Base-by-base conservation (phyloP, 768 basidiomycete genomes). In the Leccinum fibrillosum region DNA sequence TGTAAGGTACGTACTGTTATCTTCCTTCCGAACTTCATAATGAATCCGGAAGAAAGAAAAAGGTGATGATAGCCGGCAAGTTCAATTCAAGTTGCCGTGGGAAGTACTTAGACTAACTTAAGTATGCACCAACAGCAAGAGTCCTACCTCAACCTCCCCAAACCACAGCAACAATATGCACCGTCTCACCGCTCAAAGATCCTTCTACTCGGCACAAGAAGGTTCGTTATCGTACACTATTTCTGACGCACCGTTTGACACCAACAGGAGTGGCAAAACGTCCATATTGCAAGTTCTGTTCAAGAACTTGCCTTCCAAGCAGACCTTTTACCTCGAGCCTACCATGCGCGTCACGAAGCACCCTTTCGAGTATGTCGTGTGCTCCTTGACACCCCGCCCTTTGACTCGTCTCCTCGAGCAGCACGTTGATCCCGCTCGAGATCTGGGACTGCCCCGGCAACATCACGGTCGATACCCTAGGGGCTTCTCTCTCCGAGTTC, bases 401-500 rank as follows among this genome's bases (percentile, higher is more conserved):
- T 19, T 19, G 39, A 52, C 23, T 32, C 19, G 47, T 49, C 15
- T 7, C 21, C 19, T 9, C 23, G 56, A 62, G 49, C 72, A 97
- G 95, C 74, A 89, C 94, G 44, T 86, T 96, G 62, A 86, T 97
- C 60, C 92, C 94, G 1, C 82, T 98, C 37, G 92, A 97, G 70
- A 85, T 98, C 69, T 97, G 93, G 93, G 94, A 97, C 68, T 92
- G 93, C 65, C 96, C 95, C 0, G 91, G 90, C 25, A 92, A 88
- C 59, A 83, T 86, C 55, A 86, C 92, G 4, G 82, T 89, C 12
- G 89, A 93, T 23, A 82, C 86, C n/a, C 80, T 96, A 11, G 86
- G 84, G 21, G 80, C 83, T 8, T 83, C 89, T 8, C 80, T 97
- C 37, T 83, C 86, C 47, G 82, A 90, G 30, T 93, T 97, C 65